These are phyloP conservation scores for Tricharina praecox DNA, from an alignment of 495 filamentous ascomycete species.

Conservation along the genomic window DNA sequence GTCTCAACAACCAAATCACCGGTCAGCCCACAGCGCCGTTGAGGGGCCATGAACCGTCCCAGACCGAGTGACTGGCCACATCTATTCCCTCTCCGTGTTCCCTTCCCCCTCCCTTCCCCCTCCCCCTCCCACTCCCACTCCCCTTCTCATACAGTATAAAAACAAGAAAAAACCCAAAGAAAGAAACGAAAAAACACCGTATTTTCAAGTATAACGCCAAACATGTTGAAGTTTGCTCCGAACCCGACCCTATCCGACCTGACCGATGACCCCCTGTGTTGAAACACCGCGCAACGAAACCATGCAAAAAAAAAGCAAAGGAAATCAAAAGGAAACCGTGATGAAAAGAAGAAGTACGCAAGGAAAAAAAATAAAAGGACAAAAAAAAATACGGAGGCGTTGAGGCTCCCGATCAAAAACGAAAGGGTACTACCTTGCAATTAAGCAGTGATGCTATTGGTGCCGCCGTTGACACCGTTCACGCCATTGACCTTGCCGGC, in stretches of 20 bases:
- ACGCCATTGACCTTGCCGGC: slow-evolving; percentile 8
- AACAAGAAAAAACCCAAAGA: neutral
- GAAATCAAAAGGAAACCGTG: slow-evolving; percentile 11
- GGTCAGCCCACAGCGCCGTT: neutral
- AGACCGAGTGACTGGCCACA: too few relatives aligned
- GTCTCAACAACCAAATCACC: too few relatives aligned
- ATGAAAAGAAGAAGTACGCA: too few relatives aligned
- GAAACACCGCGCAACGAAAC: slow-evolving; percentile 8
- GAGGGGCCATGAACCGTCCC: neutral
- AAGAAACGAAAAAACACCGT: neutral
- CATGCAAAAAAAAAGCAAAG: slow-evolving; percentile 9
- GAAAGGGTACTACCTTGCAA: neutral
- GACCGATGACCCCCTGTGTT: neutral
- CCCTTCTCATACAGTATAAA: neutral
- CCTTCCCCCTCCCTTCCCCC: neutral
- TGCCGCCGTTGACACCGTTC: neutral
- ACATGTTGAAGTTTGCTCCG: slow-evolving; percentile 33
- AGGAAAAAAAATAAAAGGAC: slow-evolving; percentile 5
- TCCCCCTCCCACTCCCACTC: neutral
- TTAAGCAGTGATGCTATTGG: neutral
- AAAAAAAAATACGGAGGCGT: slow-evolving; percentile 3
- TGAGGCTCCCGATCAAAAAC: neutral
- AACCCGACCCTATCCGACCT: slow-evolving; percentile 5
- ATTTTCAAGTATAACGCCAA: slow-evolving; percentile 17
- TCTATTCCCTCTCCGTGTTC: neutral